Evolutionary conservation across 345 rosid species (phyloP), one percentile per base, ranked within the genome.

Genomic region (Geranium rotundifolium): DNA sequence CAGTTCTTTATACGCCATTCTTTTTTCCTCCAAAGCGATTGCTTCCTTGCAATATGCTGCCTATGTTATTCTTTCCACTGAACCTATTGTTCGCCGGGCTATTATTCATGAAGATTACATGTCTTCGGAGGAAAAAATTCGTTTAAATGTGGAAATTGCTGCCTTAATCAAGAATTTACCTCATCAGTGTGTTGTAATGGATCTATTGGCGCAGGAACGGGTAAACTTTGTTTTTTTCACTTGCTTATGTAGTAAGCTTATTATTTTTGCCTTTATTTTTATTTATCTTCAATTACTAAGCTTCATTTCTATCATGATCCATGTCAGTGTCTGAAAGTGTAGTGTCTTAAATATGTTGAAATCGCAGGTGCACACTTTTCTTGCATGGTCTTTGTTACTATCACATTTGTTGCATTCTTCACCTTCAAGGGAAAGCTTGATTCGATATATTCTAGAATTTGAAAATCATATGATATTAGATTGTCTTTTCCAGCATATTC

Each of bases 401-500:
- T 84, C 98, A 17, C 80, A 85, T 76, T 76, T 92, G 56, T 73
- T 71, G 65, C 83, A 85, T 50, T 77, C 68, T 57, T 74, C 98
- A 64, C 57, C 83, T 63, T 73, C 63, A 69, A 85, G 90, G 79
- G 93, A 84, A 71, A 76, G 72, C 72, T 68, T 92, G 79, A 88
- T 87, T 69, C 95, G 85, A 73, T 79, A 87, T 72, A 80, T 92
- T 57, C 88, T 85, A 71, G 84, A 74, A 75, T 89, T 81, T 58
- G 80, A 81, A 66, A 75, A 67, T 74, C 65, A 87, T 5, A 46
- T 81, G 73, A 84, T 92, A 72, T 69, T 92, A 62, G 88, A 89
- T 78, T 85, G 93, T 80, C 84, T 92, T 68, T 87, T 89, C 74
- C 97, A 89, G 82, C 95, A 92, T 75, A 85, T 92, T 69, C 91